These are phyloP conservation scores for Xylariaceae sp. DNA, from an alignment of 2,329 filamentous ascomycete species.

Conservation along the genomic window DNA sequence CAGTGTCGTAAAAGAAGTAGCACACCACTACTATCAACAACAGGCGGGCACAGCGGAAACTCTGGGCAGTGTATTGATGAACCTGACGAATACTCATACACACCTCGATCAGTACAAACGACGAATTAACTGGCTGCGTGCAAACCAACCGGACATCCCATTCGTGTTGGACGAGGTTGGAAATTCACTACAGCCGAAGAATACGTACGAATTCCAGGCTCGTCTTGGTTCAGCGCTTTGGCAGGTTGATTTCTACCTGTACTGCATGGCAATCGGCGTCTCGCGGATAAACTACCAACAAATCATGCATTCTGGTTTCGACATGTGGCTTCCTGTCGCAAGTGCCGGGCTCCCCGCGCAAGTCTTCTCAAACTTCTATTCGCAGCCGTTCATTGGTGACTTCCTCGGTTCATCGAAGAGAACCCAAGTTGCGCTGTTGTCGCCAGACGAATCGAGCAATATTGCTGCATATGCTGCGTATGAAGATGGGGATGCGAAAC, in stretches of 20 bases:
- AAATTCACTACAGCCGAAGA: constrained; percentile 32
- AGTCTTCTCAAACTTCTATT: constrained; percentile 37
- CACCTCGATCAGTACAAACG: constrained; percentile 30
- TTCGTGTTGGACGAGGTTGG: constrained; percentile 38
- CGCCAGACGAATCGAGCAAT: constrained; percentile 12
- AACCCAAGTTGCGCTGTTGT: constrained; percentile 27
- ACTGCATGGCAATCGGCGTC: constrained; percentile 34
- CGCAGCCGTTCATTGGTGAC: constrained; percentile 37
- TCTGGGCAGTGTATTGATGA: constrained; percentile 32
- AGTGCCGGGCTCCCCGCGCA: constrained; percentile 30
- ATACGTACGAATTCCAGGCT: constrained; percentile 34
- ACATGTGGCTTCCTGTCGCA: constrained; percentile 23
- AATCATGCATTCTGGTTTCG: constrained; percentile 32
- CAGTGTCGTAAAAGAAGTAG: constrained; percentile 33
- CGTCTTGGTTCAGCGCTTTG: constrained; percentile 36
- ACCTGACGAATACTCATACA: constrained; percentile 26
- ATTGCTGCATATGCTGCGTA: constrained; percentile 32
- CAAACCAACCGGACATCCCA: constrained; percentile 30
- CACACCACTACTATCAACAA: constrained; percentile 39
- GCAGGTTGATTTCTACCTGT: constrained; percentile 38
- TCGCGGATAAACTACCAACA: constrained; percentile 38
- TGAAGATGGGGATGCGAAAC: constrained; percentile 25
- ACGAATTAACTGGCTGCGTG: constrained; percentile 33
- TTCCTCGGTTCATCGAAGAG: constrained; percentile 33
- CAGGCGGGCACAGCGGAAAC: constrained; percentile 29